phyloP scores from a whole-genome alignment of 2,329 filamentous ascomycete species.

The Diaporthe caulivora region DNA sequence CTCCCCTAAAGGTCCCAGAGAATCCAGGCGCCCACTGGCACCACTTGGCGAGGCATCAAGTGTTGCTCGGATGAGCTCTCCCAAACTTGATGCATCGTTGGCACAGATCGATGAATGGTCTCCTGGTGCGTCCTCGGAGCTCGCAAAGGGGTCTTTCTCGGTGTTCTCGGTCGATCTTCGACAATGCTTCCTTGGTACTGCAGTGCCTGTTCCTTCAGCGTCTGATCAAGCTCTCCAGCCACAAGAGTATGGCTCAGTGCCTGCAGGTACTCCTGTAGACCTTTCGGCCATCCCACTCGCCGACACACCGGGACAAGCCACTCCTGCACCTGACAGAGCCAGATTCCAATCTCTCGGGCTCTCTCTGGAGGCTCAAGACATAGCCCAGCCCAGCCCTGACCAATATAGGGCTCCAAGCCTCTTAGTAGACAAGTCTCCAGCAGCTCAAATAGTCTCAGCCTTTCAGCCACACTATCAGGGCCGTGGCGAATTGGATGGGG shows the following conservation, averaged over 20 bases:
- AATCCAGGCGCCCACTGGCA: conserved; percentile 1
- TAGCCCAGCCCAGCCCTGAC: background rate
- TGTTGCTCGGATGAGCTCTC: background rate
- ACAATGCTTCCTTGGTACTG: background rate
- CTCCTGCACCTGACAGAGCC: background rate
- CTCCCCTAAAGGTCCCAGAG: background rate
- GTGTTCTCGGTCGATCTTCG: background rate
- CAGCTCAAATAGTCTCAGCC: background rate
- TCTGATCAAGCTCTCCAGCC: background rate
- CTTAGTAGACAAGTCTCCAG: background rate
- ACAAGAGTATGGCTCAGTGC: background rate
- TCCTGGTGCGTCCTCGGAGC: background rate
- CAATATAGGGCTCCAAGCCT: background rate
- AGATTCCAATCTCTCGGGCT: background rate
- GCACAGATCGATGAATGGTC: conserved; percentile 1
- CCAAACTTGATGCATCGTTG: background rate
- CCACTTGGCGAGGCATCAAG: background rate
- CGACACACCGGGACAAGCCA: background rate
- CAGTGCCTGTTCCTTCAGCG: background rate
- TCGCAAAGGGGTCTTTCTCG: background rate
- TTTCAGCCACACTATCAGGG: background rate
- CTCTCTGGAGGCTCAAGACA: background rate
- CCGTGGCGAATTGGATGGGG: background rate
- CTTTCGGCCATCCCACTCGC: background rate
- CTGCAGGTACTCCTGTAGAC: background rate